phyloP scores from a whole-genome alignment of 306 rosid genomes.

The Acacia acuminata region DNA sequence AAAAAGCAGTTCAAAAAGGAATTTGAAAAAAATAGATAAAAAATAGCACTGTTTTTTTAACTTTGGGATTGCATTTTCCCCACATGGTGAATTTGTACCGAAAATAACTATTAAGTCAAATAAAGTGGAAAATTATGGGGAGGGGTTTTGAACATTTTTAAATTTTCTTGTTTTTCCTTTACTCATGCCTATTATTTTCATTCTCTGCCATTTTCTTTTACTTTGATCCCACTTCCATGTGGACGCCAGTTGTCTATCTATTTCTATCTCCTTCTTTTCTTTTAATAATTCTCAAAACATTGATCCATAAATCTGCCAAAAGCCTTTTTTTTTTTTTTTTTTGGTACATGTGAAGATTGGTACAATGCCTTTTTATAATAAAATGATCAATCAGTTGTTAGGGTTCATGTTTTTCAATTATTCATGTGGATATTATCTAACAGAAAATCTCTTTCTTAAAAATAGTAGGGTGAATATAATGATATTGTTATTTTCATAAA shows the following conservation, averaged over 20 bases:
- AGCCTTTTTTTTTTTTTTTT: background rate
- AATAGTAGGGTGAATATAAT: background rate
- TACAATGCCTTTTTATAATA: background rate
- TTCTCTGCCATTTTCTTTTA: background rate
- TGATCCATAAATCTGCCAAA: background rate
- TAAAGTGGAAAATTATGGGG: background rate
- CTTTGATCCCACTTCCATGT: slow-evolving; percentile 36
- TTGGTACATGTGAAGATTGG: background rate
- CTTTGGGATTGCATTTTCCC: too few relatives aligned
- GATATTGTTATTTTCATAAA: background rate
- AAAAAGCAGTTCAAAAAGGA: too few relatives aligned
- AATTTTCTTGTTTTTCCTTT: background rate
- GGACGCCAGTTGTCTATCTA: slow-evolving; percentile 43
- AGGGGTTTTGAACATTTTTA: background rate
- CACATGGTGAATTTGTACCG: too few relatives aligned
- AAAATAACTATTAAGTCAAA: too few relatives aligned
- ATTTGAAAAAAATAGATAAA: too few relatives aligned
- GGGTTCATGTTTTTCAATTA: background rate
- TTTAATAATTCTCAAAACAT: background rate
- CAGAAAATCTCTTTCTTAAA: background rate
- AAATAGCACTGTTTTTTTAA: too few relatives aligned
- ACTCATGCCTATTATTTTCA: background rate
- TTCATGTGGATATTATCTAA: background rate
- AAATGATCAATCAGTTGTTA: background rate
- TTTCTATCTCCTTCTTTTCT: background rate